Percentiles rank a stretch among this genome's conserved stretches.
Conservation (phyloP, 768 basidiomycete genomes). For the Epithele typhae region DNA sequence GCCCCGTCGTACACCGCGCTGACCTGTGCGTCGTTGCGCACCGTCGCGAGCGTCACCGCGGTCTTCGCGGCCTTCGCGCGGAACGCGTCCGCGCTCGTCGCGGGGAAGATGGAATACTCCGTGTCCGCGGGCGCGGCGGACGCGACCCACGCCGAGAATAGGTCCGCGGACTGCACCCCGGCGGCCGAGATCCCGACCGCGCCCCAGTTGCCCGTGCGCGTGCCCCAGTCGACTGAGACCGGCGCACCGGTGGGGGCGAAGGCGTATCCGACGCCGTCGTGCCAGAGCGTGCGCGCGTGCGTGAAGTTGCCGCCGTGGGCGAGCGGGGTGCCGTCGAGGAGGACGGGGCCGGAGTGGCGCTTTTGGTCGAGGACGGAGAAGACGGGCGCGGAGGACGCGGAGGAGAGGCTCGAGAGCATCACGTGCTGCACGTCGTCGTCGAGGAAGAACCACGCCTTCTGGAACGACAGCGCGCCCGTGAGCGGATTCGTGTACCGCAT, state of each 20-base stretch:
- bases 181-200: slow-evolving; percentile 58
- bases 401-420: slow-evolving; percentile 45
- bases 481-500: slow-evolving; percentile 68
- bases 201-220: slow-evolving; percentile 57
- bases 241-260: slow-evolving; percentile 28
- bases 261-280: slow-evolving; percentile 60
- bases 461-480: slow-evolving; percentile 50
- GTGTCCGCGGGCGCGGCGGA: slow-evolving; percentile 27
- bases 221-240: slow-evolving; percentile 40
- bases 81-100: slow-evolving; percentile 37
- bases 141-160: slow-evolving; percentile 56
- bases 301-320: slow-evolving; percentile 21
- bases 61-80: slow-evolving; percentile 29
- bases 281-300: slow-evolving; percentile 47
- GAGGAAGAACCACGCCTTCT: slow-evolving; percentile 75
- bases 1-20: slow-evolving; percentile 48
- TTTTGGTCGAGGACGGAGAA: slow-evolving; percentile 68
- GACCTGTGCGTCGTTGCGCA: slow-evolving; percentile 44
- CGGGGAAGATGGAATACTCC: slow-evolving; percentile 57
- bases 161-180: slow-evolving; percentile 50
- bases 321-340: slow-evolving; percentile 34
- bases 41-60: slow-evolving; percentile 25
- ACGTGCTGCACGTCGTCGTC: slow-evolving; percentile 59
- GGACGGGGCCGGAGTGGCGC: slow-evolving; percentile 38
- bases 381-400: slow-evolving; percentile 38